Evolutionary conservation across 768 basidiomycete genomes (phyloP).

Genomic region (Lactarius vividus): DNA sequence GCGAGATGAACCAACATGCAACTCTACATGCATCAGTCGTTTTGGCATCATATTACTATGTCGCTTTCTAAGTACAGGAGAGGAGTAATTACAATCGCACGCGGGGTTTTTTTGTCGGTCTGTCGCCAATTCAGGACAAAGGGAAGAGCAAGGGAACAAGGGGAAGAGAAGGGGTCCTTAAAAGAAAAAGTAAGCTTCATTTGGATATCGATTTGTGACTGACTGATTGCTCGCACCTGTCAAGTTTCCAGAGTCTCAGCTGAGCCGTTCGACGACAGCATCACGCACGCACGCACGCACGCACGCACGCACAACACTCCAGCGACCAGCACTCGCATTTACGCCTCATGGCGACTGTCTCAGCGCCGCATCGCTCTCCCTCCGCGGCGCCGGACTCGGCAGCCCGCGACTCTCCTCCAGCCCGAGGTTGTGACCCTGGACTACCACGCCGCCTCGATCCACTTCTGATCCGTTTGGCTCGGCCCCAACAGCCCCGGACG

Average conservation of each 20-base stretch:
- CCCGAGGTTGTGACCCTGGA: conserved; percentile 34
- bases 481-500: conserved; percentile 29
- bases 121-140: background rate
- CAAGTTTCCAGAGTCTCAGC: background rate
- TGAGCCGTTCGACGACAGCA: background rate
- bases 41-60: background rate
- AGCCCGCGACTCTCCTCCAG: conserved; percentile 26
- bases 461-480: background rate
- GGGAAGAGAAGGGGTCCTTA: background rate
- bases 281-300: too few relatives aligned
- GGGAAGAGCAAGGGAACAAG: background rate
- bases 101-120: background rate
- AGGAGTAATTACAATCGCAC: background rate
- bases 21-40: background rate
- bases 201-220: background rate
- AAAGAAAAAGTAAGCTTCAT: background rate
- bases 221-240: background rate
- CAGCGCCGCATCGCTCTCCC: conserved; percentile 20
- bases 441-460: background rate
- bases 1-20: background rate
- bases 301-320: background rate
- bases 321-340: background rate
- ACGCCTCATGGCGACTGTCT: conserved; percentile 10
- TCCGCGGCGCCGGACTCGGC: conserved; percentile 23
- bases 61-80: background rate